phyloP scores from a whole-genome alignment of 352 stramenopile species.

The Phytopythium delawarense region DNA sequence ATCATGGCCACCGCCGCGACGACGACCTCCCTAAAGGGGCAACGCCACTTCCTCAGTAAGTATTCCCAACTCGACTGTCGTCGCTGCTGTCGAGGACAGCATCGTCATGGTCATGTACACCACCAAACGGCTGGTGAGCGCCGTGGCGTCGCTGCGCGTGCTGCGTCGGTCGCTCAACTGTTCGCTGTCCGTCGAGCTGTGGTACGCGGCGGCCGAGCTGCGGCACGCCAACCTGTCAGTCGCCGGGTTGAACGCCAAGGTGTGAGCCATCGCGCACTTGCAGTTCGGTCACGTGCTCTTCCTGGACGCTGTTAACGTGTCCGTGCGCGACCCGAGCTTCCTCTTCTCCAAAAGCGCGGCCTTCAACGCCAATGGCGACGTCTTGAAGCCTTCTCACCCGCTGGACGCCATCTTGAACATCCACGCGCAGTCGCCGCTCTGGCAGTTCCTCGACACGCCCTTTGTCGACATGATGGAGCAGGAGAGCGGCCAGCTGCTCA shows the following conservation, averaged over 20 bases:
- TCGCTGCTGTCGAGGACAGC: conserved; percentile 9
- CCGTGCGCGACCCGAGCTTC: conserved; percentile 41
- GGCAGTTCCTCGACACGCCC: conserved; percentile 37
- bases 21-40: too few species aligned
- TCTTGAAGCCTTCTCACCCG: conserved; percentile 39
- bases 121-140: conserved; percentile 38
- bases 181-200: conserved; percentile 52
- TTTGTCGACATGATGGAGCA: conserved; percentile 51
- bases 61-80: neutral
- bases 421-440: conserved; percentile 37
- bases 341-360: conserved; percentile 49
- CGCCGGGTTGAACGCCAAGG: conserved; percentile 44
- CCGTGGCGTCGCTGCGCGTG: conserved; percentile 32
- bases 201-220: conserved; percentile 45
- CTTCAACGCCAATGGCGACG: conserved; percentile 47
- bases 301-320: conserved; percentile 54
- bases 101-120: conserved; percentile 64
- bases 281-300: conserved; percentile 38
- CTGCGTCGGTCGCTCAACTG: conserved; percentile 35
- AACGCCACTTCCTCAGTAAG: too few species aligned
- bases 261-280: conserved; percentile 34
- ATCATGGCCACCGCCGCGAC: too few species aligned
- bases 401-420: conserved; percentile 59
- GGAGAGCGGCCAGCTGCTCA: conserved; percentile 43
- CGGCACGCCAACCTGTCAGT: conserved; percentile 2